Evolutionary conservation across 176 grass and related monocot species (phyloP), one percentile per base, ranked within the genome.

Genomic region (Typha latifolia): DNA sequence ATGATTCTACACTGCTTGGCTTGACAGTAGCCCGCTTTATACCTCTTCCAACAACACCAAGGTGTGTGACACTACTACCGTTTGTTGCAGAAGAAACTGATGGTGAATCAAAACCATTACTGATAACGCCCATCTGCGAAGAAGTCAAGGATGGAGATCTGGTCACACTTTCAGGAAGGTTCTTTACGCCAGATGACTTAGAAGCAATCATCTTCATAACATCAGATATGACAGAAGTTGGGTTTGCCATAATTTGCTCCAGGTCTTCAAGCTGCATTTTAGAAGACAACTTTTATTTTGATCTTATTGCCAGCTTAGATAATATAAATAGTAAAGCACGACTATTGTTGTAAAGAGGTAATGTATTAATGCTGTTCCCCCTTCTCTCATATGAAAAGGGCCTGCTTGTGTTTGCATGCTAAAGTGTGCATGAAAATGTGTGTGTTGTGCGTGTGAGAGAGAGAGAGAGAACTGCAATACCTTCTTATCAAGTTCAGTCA

Each of bases 401-500:
- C 3, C 27, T 26, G 24, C 24, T 26, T 2, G 2, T 26, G 24
- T 26, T 26, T 26, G 24, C 24, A 26, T 26, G 24, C 2, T 26
- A 2, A 26, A 26, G 24, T 26, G 24, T 26, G 24, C 24, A 26
- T 26, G 0, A 26, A 26, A 26, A 26, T 26, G 24, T 26, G 24
- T 1, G 24, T 26, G 24, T 2, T 26, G 24, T 26, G 24, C 24
- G 24, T 26, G 24, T 26, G 24, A 26, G 24, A 26, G 37, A 43
- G 2, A 37, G 34, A 6, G 5, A 63, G 32, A 22, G 12, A 24
- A 14, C 12, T 23, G 16, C 12, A 37, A 21, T 97, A 99, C 94
- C 94, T 99, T 99, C 77, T 91, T 90, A 74, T 93, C 89, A 21
- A 99, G 89, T n/a, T 99, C 94, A 90, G 70, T 64, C 52, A 87